phyloP scores from a whole-genome alignment of 2,329 filamentous ascomycete genomes.

The Diaporthe vexans region DNA sequence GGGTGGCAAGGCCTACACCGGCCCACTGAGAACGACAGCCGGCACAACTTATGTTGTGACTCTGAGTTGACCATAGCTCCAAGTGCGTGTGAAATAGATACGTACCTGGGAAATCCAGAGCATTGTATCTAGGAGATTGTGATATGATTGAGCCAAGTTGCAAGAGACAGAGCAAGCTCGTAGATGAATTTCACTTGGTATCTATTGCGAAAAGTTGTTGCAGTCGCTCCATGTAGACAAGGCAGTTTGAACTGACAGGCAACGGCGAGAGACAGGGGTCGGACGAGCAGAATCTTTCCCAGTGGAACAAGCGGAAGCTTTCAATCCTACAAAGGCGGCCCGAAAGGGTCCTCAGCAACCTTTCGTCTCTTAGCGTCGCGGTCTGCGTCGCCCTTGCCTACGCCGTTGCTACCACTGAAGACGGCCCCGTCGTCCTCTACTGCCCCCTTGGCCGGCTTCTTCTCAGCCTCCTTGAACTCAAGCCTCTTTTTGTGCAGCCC shows the following conservation, averaged over 20 bases:
- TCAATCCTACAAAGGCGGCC: slow-evolving; percentile 54
- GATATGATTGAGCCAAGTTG: neutral
- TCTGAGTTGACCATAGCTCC: neutral
- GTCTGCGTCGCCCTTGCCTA: slow-evolving; percentile 44
- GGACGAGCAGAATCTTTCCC: neutral
- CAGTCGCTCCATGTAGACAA: neutral
- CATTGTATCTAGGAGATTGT: neutral
- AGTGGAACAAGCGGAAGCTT: too few species aligned
- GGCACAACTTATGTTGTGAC: slow-evolving; percentile 1
- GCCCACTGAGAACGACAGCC: neutral
- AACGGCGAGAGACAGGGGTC: neutral
- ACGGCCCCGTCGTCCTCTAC: slow-evolving; percentile 58
- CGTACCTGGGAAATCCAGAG: neutral
- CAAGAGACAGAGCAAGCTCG: neutral
- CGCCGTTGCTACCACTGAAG: slow-evolving; percentile 57
- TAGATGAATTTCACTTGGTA: neutral
- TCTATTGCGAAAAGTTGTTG: neutral
- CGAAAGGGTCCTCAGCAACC: slow-evolving; percentile 64
- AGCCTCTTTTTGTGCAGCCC: slow-evolving; percentile 76
- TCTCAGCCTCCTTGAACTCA: slow-evolving; percentile 59
- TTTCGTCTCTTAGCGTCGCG: slow-evolving; percentile 63
- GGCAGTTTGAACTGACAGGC: neutral
- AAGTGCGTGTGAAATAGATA: too few species aligned
- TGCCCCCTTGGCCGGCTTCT: slow-evolving; percentile 48
- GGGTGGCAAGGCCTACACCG: neutral